These are phyloP conservation scores for Cladophialophora psammophila DNA, from an alignment of 2,329 filamentous ascomycete species.

Conservation along the genomic window DNA sequence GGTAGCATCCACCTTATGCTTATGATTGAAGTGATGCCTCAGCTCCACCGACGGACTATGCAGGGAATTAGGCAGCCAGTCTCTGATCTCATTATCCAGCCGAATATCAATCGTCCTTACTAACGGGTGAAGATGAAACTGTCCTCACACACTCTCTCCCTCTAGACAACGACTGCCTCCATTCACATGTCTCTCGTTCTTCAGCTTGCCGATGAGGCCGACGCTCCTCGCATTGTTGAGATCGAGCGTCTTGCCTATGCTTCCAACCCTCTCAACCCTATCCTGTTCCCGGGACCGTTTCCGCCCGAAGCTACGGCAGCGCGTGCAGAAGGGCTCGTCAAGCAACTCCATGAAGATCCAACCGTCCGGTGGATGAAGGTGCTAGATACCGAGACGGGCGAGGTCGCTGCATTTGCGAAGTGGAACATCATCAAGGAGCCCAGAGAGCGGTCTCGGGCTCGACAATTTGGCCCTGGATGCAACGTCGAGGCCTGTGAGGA, in stretches of 20 bases:
- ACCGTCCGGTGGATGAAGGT: slow-evolving; percentile 58
- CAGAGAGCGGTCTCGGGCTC: slow-evolving; percentile 31
- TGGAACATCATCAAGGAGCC: slow-evolving; percentile 50
- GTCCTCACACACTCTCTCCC: neutral
- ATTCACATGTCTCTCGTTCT: slow-evolving; percentile 31
- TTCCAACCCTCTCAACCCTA: slow-evolving; percentile 34
- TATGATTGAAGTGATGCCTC: neutral
- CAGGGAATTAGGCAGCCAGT: slow-evolving; percentile 8
- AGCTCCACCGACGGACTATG: neutral
- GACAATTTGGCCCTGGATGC: slow-evolving; percentile 50
- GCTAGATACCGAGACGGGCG: slow-evolving; percentile 53
- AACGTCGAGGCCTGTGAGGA: slow-evolving; percentile 54
- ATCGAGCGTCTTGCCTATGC: slow-evolving; percentile 35
- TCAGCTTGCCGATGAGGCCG: slow-evolving; percentile 25
- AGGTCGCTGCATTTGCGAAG: slow-evolving; percentile 58
- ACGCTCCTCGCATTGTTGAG: slow-evolving; percentile 29
- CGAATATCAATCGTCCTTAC: neutral
- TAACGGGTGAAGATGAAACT: neutral
- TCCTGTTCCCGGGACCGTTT: slow-evolving; percentile 41
- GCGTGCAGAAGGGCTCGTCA: slow-evolving; percentile 52
- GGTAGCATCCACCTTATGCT: slow-evolving; percentile 5
- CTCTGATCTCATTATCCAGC: neutral
- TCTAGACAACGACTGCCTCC: neutral
- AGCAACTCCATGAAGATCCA: slow-evolving; percentile 44
- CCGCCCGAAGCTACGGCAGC: slow-evolving; percentile 43